Evolutionary conservation across 2,329 filamentous ascomycete species (phyloP), one percentile per base, ranked within the genome.

Genomic region (Botrytis pseudocinerea): DNA sequence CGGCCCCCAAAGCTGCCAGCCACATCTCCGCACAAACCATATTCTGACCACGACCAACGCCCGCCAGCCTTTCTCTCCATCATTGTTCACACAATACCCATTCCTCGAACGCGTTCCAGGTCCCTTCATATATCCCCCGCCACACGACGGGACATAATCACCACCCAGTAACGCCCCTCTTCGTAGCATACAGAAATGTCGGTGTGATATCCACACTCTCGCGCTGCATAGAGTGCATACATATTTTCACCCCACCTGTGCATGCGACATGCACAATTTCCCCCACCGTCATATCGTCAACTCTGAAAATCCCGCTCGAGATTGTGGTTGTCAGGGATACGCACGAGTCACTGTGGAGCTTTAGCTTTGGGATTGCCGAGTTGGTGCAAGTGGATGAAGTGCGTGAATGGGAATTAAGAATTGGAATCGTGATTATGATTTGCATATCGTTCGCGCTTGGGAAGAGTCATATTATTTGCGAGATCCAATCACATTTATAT

Each of bases 291-390:
- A 54, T 42, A 64, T 69, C 32, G 25, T 57, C 46, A 38, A 54
- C n/a, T 54, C 12, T 54, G n/a, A 28, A 18, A 28, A 61, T 61
- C 68, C 54, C 68, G 57, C 16, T 48, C 35, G 40, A 48, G 22
- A 62, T 63, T 12, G 46, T 64, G 69, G 69, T 64, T 64, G 35
- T 18, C 60, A 71, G 69, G 69, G 69, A 71, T 64, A 71, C 59
- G 69, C 69, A 71, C 69, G 69, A 71, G 69, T 51, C 69, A 54
- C 59, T 35, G 22, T 64, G 40, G 18, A 48, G 44, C 44, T 40
- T 71, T 18, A 42, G 60, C 59, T 71, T 64, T 48, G 40, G 44
- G 14, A 70, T 62, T 59, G 22, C n/a, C 28, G 25, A 40, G 25
- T 42, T 66, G 51, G 14, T 38, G 10, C 35, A 68, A 68, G 16